Conservation (phyloP, 1,139 yeast genomes). For the Kluyveromyces sp. region DNA sequence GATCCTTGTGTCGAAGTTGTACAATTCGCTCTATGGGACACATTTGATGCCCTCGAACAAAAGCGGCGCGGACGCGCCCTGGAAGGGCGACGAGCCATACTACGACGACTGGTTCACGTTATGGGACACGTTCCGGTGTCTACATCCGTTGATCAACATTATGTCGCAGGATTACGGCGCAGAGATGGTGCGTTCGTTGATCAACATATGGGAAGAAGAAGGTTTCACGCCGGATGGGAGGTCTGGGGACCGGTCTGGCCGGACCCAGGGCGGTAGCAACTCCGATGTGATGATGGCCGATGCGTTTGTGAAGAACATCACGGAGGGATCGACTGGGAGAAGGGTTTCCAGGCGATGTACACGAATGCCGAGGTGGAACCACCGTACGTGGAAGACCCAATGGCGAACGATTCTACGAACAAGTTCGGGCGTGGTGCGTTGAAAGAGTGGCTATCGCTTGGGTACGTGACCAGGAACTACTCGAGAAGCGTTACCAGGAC, state of each 20-base stretch:
- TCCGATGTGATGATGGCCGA: constrained; percentile 38
- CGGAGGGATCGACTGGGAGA: constrained; percentile 28
- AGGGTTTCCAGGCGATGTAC: constrained; percentile 33
- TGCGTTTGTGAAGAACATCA: constrained; percentile 32
- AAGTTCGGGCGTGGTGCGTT: constrained; percentile 33
- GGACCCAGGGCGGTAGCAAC: constrained; percentile 37
- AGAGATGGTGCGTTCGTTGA: constrained; percentile 31
- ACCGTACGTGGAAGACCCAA: constrained; percentile 26
- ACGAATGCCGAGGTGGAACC: constrained; percentile 35
- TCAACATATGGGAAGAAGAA: constrained; percentile 31
- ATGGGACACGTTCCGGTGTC: constrained; percentile 36
- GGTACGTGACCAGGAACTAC: constrained; percentile 30
- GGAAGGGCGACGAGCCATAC: constrained; percentile 27
- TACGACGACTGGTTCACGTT: constrained; percentile 38
- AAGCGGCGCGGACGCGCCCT: constrained; percentile 34
- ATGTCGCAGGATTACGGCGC: constrained; percentile 30
- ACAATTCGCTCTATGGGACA: constrained; percentile 33
- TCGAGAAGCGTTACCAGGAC: constrained; percentile 35
- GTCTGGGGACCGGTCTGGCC: constrained; percentile 35
- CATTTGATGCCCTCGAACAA: constrained; percentile 34
- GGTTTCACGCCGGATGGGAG: constrained; percentile 38
- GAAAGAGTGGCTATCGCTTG: constrained; percentile 31
- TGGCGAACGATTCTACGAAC: constrained; percentile 30
- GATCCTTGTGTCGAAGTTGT: constrained; percentile 25
- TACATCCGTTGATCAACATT: constrained; percentile 32